Percentiles rank a stretch among this genome's conserved stretches.
phyloP scores from a whole-genome alignment of 2,329 filamentous ascomycete genomes.

The Chaetomiaceae sp. region DNA sequence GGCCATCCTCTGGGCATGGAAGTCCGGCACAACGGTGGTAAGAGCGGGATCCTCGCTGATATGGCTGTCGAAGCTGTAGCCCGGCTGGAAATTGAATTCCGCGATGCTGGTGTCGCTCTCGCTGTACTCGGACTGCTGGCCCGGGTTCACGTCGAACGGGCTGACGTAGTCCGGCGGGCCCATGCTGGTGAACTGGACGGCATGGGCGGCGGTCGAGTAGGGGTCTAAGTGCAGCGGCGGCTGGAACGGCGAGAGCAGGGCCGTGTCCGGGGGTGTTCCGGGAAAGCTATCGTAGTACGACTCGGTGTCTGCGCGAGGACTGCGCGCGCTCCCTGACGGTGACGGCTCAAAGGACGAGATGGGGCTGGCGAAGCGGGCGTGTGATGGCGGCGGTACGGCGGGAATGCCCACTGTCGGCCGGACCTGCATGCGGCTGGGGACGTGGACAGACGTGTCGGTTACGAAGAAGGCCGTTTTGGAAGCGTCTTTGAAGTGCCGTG shows the following conservation, averaged over 20 bases:
- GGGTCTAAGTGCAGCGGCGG: conserved; percentile 22
- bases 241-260: conserved; percentile 28
- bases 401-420: conserved; percentile 14
- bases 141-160: conserved; percentile 30
- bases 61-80: conserved; percentile 31
- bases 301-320: conserved; percentile 37
- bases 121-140: conserved; percentile 27
- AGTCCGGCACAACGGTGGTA: conserved; percentile 10
- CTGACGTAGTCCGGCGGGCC: conserved; percentile 29
- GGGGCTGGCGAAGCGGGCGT: conserved; percentile 31
- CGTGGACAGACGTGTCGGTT: conserved; percentile 16
- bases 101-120: conserved; percentile 26
- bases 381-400: conserved; percentile 16
- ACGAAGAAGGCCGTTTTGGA: conserved; percentile 26
- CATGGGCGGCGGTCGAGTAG: conserved; percentile 24
- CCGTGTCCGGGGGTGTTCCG: conserved; percentile 33
- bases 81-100: conserved; percentile 23
- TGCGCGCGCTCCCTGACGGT: conserved; percentile 33
- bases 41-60: conserved; percentile 18
- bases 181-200: conserved; percentile 28
- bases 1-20: conserved; percentile 17
- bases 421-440: conserved; percentile 6
- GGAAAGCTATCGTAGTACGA: conserved; percentile 31
- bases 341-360: conserved; percentile 33
- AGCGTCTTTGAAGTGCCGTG: conserved; percentile 27